A percentile compares a stretch with the other conserved stretches of the same genome.
phyloP scores from a whole-genome alignment of 148 eudicot species.

The Chenopodium suecicum region DNA sequence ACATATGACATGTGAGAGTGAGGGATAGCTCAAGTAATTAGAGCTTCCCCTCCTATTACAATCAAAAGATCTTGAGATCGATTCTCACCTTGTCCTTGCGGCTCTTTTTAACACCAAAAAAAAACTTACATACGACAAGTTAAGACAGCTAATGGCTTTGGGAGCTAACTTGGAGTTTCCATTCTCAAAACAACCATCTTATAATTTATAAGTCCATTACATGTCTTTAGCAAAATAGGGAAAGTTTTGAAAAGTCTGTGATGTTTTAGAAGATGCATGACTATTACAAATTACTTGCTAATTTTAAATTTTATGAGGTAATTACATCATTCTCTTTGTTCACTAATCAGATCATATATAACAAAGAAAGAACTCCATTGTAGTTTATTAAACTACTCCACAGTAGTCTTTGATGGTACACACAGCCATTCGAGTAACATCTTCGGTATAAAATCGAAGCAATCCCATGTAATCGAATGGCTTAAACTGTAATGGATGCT shows the following conservation, averaged over 20 bases:
- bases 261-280: neutral
- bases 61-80: too few species aligned
- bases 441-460: constrained; percentile 41
- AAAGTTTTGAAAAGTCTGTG: neutral
- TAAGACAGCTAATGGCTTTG: neutral
- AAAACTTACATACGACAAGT: neutral
- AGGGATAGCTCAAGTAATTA: too few species aligned
- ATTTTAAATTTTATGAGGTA: neutral
- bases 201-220: neutral
- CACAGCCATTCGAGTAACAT: constrained; percentile 27
- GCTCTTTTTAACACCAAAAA: too few species aligned
- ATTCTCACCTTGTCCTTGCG: too few species aligned
- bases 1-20: too few species aligned
- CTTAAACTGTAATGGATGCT: constrained; percentile 48
- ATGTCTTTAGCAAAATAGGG: neutral
- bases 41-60: too few species aligned
- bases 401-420: constrained; percentile 43
- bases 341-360: neutral
- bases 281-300: neutral
- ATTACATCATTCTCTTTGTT: neutral
- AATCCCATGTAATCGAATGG: constrained; percentile 46
- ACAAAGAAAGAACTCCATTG: neutral
- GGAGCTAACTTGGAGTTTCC: neutral
- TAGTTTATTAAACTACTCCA: constrained; percentile 3
- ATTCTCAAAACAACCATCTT: neutral